These are phyloP conservation scores for Starmera stellimalicola DNA, from an alignment of 1,139 yeast species.

Conservation along the genomic window DNA sequence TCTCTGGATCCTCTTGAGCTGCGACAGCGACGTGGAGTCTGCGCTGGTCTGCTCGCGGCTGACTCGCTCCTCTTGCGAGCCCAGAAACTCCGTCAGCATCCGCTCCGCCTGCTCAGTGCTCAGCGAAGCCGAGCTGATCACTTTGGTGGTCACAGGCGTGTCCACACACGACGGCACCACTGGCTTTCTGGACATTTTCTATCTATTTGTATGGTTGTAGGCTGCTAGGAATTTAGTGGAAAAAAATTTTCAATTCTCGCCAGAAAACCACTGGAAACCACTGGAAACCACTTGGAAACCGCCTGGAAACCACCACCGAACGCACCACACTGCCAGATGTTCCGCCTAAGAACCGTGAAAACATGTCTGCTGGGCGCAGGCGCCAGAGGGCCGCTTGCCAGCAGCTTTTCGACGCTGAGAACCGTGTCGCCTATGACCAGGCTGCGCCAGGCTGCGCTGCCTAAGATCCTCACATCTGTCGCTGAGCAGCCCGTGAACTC, in stretches of 20 bases:
- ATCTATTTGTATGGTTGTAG: no score
- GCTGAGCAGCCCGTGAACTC: no score
- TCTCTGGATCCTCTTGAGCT: slow-evolving; percentile 57
- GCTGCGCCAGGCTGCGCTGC: slow-evolving; percentile 11
- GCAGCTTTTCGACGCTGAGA: slow-evolving; percentile 19
- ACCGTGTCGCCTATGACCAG: slow-evolving; percentile 15
- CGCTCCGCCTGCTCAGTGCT: slow-evolving; percentile 35
- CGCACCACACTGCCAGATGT: no score
- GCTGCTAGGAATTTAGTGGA: no score
- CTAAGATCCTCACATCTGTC: slow-evolving; percentile 5
- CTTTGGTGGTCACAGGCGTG: slow-evolving; percentile 38
- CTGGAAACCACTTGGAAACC: no score
- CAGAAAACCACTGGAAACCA: no score
- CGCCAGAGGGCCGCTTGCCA: slow-evolving; percentile 17
- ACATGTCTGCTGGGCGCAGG: no score
- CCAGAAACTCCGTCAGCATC: slow-evolving; percentile 37
- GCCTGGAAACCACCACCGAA: no score
- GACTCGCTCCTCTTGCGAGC: slow-evolving; percentile 20
- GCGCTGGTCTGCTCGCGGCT: slow-evolving; percentile 6
- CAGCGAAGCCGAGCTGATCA: slow-evolving; percentile 24
- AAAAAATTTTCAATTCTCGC: no score
- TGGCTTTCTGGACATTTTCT: no score
- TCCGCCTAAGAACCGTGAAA: no score
- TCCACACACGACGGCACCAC: slow-evolving; percentile 35
- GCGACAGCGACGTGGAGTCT: slow-evolving; percentile 29